These are phyloP conservation scores for Flaveria sonorensis DNA, from an alignment of 129 eudicot genomes.

Conservation along the genomic window DNA sequence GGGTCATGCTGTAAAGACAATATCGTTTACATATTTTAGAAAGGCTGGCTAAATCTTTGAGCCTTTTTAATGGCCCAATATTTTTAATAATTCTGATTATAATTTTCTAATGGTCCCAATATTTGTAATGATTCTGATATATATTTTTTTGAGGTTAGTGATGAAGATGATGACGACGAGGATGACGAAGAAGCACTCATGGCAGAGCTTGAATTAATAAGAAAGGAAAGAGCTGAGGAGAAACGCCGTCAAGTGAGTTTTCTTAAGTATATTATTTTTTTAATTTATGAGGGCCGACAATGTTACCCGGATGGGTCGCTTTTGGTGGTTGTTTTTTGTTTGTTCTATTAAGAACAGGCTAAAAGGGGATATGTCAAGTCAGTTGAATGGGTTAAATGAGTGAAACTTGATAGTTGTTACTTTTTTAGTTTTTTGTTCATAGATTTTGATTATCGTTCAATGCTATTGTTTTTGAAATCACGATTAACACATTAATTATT, in stretches of 20 bases:
- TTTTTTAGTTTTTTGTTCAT: background rate
- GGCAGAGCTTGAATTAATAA: conserved; percentile 87
- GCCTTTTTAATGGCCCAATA: background rate
- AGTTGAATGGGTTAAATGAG: background rate
- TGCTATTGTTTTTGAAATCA: background rate
- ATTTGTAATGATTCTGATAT: background rate
- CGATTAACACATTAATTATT: background rate
- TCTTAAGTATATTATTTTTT: background rate
- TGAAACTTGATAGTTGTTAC: background rate
- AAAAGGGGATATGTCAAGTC: background rate
- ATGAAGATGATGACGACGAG: conserved; percentile 80
- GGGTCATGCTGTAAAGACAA: background rate
- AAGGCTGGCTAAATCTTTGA: background rate
- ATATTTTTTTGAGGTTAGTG: conserved; percentile 37
- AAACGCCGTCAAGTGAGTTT: conserved; percentile 66
- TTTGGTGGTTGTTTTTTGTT: background rate
- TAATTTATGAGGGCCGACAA: background rate
- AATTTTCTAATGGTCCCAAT: background rate
- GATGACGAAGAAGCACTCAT: conserved; percentile 97
- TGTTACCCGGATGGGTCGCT: background rate
- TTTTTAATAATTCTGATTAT: background rate
- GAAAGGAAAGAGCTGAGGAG: conserved; percentile 93
- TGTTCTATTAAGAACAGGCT: background rate
- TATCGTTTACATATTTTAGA: background rate
- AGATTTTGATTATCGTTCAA: background rate